These are phyloP conservation scores for Talaromyces piceae DNA, from an alignment of 2,329 filamentous ascomycete genomes.

Conservation along the genomic window DNA sequence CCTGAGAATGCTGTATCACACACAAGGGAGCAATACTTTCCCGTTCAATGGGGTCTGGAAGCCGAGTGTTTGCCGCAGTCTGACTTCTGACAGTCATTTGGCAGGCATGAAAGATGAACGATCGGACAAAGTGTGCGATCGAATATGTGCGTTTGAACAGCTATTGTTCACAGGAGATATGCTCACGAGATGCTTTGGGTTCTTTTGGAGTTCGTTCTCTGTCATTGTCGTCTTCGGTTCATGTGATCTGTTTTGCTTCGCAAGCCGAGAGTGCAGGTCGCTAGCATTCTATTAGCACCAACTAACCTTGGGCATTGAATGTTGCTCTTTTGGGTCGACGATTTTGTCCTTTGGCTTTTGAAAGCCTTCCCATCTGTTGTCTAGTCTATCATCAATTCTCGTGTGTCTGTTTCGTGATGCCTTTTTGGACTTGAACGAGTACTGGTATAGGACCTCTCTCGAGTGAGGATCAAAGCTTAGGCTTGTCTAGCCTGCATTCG, in stretches of 20 bases:
- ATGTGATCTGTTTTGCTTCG: neutral
- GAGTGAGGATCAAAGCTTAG: constrained; percentile 91
- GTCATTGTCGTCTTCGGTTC: constrained; percentile 3
- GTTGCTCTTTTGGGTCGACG: neutral
- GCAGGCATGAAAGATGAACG: constrained; percentile 11
- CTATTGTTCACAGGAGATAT: neutral
- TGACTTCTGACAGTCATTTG: neutral
- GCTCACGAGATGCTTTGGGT: neutral
- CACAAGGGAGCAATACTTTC: constrained; percentile 58
- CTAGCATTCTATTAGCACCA: neutral
- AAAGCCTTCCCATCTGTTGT: constrained; percentile 9
- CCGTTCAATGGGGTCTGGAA: constrained; percentile 17
- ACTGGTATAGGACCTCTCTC: constrained; percentile 65
- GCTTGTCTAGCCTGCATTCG: constrained; percentile 60
- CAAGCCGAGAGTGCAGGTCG: neutral
- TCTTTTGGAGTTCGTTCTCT: constrained; percentile 7
- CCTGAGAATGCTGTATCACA: constrained; percentile 75
- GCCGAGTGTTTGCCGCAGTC: constrained; percentile 1
- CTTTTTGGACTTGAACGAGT: constrained; percentile 1
- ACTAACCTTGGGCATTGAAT: neutral
- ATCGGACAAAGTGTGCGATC: constrained; percentile 6
- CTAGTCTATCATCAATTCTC: constrained; percentile 8
- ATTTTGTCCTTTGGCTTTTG: neutral
- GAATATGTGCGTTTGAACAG: neutral
- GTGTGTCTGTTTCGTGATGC: neutral